Base-by-base conservation (phyloP, 2,329 filamentous ascomycete species). In the Xylaria sp. region DNA sequence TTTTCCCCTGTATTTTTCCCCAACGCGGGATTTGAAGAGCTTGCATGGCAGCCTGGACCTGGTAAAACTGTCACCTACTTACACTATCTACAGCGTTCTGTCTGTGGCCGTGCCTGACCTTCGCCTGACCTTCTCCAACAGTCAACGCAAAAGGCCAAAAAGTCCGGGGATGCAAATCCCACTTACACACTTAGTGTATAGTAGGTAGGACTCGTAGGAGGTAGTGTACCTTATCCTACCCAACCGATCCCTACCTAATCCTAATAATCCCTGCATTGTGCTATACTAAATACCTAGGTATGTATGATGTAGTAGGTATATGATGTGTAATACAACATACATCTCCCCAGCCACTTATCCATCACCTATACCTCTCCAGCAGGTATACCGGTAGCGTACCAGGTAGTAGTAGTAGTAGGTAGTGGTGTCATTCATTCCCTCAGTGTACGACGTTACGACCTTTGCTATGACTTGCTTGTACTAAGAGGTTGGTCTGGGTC, bases 71-170 rank as follows among this genome's bases (percentile, higher is more conserved):
- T 15, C 4, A n/a, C 17, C 27, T 15, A 4, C 5, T 11, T 9
- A n/a, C n/a, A n/a, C n/a, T n/a, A n/a, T n/a, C n/a, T n/a, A n/a
- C n/a, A n/a, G 15, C 47, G 17, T 51, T 17, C 53, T n/a, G 56
- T 53, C 50, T 61, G 62, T 65, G 36, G 47, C 55, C 20, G 62
- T 65, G 66, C 62, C 66, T 56, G 62, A 68, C 51, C 36, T 47
- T 15, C 54, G 66, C 58, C 57, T 31, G 58, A 68, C 56, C 25
- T 59, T 17, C 49, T 60, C 55, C 54, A 62, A 44, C 2, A 42
- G 39, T 36, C n/a, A n/a, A n/a, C n/a, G n/a, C n/a, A n/a, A 65
- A 45, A 9, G 36, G 33, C 22, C 20, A 61, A 39, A 59, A 39
- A 59, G 33, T 63, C 53, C 29, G 44, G 51, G 60, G 29, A 33